Percentiles rank a stretch among this genome's conserved stretches.
phyloP scores from a whole-genome alignment of 1,284 basidiomycete genomes.

The Rhodotorula sp. region DNA sequence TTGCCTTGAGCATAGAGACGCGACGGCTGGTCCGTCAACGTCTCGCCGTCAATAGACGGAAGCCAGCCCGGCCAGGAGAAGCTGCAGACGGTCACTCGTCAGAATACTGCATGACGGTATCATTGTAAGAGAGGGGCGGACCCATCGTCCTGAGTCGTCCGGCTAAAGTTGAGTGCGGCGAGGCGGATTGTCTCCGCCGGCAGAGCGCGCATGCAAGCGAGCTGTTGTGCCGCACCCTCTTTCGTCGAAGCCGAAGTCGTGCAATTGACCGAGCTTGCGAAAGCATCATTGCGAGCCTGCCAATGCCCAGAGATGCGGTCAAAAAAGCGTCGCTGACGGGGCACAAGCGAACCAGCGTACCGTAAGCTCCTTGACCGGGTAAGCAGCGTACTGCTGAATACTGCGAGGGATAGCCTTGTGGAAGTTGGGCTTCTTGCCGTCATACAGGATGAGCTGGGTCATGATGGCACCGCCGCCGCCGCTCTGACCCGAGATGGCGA shows the following conservation, averaged over 20 bases:
- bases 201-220: conserved; percentile 29
- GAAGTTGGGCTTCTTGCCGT: conserved; percentile 33
- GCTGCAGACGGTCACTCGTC: neutral
- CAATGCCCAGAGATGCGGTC: no score
- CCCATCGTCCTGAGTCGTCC: conserved; percentile 18
- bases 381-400: conserved; percentile 25
- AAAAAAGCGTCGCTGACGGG: neutral
- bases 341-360: neutral
- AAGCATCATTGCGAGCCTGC: conserved; percentile 13
- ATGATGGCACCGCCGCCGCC: conserved; percentile 33
- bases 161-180: conserved; percentile 19
- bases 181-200: conserved; percentile 23
- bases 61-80: conserved; percentile 21
- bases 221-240: conserved; percentile 18
- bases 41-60: conserved; percentile 32
- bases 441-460: conserved; percentile 30
- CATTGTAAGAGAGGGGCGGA: neutral
- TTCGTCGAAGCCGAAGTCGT: conserved; percentile 9
- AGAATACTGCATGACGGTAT: neutral
- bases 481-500: conserved; percentile 26
- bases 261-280: conserved; percentile 28
- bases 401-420: conserved; percentile 28
- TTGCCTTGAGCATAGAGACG: conserved; percentile 26
- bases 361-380: conserved; percentile 24
- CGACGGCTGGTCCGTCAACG: conserved; percentile 29